Evolutionary conservation across 345 rosid genomes (phyloP).

Genomic region (Hevea brasiliensis): DNA sequence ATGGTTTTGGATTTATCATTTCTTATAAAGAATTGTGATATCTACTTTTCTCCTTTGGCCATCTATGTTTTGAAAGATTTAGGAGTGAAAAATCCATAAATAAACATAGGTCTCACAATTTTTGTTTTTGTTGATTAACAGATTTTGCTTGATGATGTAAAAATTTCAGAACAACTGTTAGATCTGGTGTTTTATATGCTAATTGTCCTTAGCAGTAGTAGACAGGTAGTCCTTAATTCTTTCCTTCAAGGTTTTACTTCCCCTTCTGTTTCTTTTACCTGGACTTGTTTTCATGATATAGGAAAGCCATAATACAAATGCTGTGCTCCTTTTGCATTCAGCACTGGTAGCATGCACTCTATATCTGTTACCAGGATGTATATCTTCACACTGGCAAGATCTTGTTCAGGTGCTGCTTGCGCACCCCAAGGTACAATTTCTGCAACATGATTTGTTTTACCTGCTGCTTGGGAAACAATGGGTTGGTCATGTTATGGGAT

Average conservation of each 20-base stretch:
- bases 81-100: neutral
- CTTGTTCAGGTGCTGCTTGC: conserved; percentile 74
- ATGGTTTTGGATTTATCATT: too few relatives aligned
- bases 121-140: conserved; percentile 28
- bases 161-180: conserved; percentile 68
- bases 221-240: conserved; percentile 51
- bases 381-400: conserved; percentile 83
- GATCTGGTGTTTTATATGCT: conserved; percentile 65
- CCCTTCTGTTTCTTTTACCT: conserved; percentile 20
- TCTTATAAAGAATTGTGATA: too few relatives aligned
- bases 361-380: conserved; percentile 59
- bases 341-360: conserved; percentile 69
- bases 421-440: conserved; percentile 70
- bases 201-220: conserved; percentile 45
- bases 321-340: conserved; percentile 56
- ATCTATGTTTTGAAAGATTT: neutral
- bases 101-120: neutral
- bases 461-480: conserved; percentile 17
- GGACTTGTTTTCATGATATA: conserved; percentile 36
- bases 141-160: conserved; percentile 90
- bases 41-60: neutral
- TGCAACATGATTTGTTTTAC: conserved; percentile 21
- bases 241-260: conserved; percentile 20
- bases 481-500: neutral
- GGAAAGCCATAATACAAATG: conserved; percentile 47